These are phyloP conservation scores for Begonia masoniana DNA, from an alignment of 306 rosid genomes.

Conservation along the genomic window DNA sequence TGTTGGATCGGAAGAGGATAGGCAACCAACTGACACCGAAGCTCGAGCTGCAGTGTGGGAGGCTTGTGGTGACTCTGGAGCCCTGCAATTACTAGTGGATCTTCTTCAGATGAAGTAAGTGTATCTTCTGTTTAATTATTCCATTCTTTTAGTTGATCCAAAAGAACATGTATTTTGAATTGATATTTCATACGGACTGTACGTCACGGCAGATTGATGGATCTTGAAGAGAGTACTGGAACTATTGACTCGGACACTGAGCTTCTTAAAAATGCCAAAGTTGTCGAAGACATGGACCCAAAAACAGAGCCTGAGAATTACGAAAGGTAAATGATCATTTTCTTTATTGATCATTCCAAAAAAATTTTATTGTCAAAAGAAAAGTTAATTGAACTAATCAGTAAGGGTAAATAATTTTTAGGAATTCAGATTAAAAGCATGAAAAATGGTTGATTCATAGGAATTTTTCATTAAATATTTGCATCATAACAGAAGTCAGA, in stretches of 20 bases:
- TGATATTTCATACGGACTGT: too few relatives aligned
- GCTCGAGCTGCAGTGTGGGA: constrained; percentile 91
- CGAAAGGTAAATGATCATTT: constrained; percentile 24
- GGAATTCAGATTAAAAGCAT: too few relatives aligned
- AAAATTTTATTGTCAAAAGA: neutral
- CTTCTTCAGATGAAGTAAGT: constrained; percentile 71
- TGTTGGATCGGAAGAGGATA: constrained; percentile 49
- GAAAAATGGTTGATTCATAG: too few relatives aligned
- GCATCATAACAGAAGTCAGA: neutral
- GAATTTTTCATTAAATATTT: constrained; percentile 3
- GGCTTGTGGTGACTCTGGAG: constrained; percentile 91
- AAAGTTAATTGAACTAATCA: neutral
- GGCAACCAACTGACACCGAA: constrained; percentile 58
- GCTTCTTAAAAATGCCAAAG: constrained; percentile 31
- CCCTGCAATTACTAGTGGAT: constrained; percentile 82
- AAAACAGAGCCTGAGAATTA: constrained; percentile 9
- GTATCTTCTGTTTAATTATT: too few relatives aligned
- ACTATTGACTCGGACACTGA: constrained; percentile 48
- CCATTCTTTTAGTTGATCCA: too few relatives aligned
- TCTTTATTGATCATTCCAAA: neutral
- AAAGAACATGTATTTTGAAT: too few relatives aligned
- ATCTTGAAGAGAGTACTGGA: constrained; percentile 67
- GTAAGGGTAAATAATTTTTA: neutral
- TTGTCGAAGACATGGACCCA: constrained; percentile 26
- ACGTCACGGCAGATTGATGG: constrained; percentile 30